Evolutionary conservation across 495 filamentous ascomycete genomes (phyloP), one percentile per base, ranked within the genome.

Genomic region (Penicillium robsamsonii): DNA sequence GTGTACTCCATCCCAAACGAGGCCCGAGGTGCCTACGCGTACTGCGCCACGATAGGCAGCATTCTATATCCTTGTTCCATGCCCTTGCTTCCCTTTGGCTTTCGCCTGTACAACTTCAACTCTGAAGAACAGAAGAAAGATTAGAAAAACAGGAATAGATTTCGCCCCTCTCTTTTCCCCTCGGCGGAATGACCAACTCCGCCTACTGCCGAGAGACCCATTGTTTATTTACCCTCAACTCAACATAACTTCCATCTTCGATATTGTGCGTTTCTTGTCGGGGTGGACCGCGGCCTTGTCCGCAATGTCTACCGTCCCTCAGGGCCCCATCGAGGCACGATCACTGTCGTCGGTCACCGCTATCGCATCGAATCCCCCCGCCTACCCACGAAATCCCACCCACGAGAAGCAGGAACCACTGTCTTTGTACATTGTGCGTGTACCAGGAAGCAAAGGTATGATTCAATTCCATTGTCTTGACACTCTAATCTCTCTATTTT

Each of bases 401-500:
- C 83, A 86, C 58, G 71, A 77, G 55, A 77, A 73, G 56, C 79
- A 84, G 50, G 80, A 88, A 37, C 85, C 88, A 8, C 70, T 97
- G 40, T 83, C 85, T 4, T 77, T 97, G 22, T 97, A 97, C 67
- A 95, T 97, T 58, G 92, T 92, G 11, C 79, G 91, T 53, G 92
- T 97, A 0, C 93, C 93, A 2, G 92, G 94, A 13, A 96, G 87
- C 58, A 84, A 84, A 84, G 92, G 92, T 93, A 77, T 69, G 30
- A 20, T 8, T 30, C 12, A 38, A 44, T 37, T 33, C 25, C 46
- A 22, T 18, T 47, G 20, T 41, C 5, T n/a, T 4, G 12, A 1
- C 2, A 25, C 8, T 18, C 8, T 30, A 18, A 20, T 40, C 15
- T 38, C 7, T 9, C 5, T n/a, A 37, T 22, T 27, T 25, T 5